Base-by-base conservation (phyloP, 805 yeast species). In the Ascoidea rubescens region DNA sequence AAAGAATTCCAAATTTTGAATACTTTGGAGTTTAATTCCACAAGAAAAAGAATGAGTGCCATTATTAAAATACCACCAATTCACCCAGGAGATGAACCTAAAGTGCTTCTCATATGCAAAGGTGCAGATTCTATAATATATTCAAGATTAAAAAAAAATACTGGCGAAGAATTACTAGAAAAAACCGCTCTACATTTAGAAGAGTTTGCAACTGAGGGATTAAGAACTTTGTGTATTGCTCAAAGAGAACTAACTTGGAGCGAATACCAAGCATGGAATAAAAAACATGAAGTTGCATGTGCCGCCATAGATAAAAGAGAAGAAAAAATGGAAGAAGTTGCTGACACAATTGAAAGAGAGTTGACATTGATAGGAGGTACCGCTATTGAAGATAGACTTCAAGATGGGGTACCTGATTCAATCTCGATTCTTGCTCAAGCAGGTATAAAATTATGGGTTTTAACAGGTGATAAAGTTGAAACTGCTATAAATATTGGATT, bases 381-480 rank as follows among this genome's bases (percentile, higher is more conserved):
- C 46, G 93, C 93, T 37, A 86, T 86, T 64, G 95, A 86, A 64
- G 95, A 86, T 70, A 73, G 89, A 63, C 68, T 86, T 55, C 95
- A 86, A 66, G 88, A 83, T 59, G 93, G 93, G 68, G 95, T 86
- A 52, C 91, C 93, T 2, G 93, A 84, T 59, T 77, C 91, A 14
- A 86, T 86, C 61, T 77, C 81, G 5, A 63, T 80, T 5, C 69
- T 86, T 52, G 84, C 78, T 14, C 71, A 79, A 56, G 93, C 93
- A 5, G 93, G 95, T 63, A 82, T 86, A 52, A 86, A 86, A 64
- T 68, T 86, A 51, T 86, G 95, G 95, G 93, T 86, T 48, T 70
- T 86, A 49, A 86, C 95, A 2, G 95, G 95, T 68, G 95, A 86
- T 65, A 85, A 84, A 65, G 87, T 86, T n/a, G 95, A 86, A 66